These are phyloP conservation scores for Avena sativa DNA, from an alignment of 176 grass and related monocot genomes.

Conservation along the genomic window DNA sequence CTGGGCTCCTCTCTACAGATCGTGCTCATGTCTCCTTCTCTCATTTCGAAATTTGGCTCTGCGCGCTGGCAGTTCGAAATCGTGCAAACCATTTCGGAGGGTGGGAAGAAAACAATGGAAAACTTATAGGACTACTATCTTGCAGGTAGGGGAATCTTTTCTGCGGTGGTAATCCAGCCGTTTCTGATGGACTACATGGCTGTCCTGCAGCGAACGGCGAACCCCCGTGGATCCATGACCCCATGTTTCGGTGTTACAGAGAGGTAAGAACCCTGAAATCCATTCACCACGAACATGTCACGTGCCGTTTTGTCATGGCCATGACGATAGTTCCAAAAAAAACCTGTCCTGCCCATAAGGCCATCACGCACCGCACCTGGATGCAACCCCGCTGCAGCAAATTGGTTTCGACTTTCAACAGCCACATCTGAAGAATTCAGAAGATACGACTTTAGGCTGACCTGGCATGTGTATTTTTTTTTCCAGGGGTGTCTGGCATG, in stretches of 20 bases:
- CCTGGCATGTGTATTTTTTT: background rate
- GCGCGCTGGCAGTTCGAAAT: background rate
- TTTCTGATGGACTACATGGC: background rate
- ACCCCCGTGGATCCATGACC: background rate
- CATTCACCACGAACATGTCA: too few relatives aligned
- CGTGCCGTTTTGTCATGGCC: background rate
- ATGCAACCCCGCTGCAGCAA: too few relatives aligned
- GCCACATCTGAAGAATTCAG: too few relatives aligned
- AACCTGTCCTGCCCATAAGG: background rate
- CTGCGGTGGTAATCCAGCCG: background rate
- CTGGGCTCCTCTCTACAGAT: background rate
- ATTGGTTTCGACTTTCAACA: too few relatives aligned
- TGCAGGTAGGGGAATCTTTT: background rate
- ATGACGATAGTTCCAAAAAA: background rate
- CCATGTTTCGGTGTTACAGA: too few relatives aligned
- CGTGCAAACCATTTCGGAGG: slow-evolving; percentile 12
- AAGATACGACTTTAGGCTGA: background rate
- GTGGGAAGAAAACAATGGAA: too few relatives aligned
- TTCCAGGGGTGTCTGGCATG: background rate
- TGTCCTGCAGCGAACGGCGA: background rate
- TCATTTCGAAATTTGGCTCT: too few relatives aligned
- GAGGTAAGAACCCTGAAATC: too few relatives aligned
- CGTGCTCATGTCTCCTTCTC: too few relatives aligned
- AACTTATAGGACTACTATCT: too few relatives aligned
- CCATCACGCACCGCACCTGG: background rate